phyloP scores from a whole-genome alignment of 1,284 basidiomycete species.

The Puccinia horiana region DNA sequence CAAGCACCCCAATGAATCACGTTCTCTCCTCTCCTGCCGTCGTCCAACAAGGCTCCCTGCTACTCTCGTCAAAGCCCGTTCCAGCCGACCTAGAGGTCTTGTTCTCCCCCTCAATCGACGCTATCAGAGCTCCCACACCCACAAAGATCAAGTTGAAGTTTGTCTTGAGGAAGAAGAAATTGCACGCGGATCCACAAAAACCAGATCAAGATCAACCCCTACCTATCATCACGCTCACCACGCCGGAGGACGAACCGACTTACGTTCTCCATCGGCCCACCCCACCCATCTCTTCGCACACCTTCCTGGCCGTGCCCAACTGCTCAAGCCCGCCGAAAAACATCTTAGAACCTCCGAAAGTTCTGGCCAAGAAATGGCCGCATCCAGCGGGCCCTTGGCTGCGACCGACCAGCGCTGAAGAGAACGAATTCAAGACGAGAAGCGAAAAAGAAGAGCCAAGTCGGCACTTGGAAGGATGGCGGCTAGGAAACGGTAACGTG shows the following conservation, averaged over 20 bases:
- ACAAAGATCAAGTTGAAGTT: not conserved
- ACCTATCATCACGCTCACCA: conserved; percentile 38
- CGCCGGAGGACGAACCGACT: conserved; percentile 14
- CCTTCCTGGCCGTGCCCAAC: conserved; percentile 23
- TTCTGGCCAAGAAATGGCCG: conserved; percentile 10
- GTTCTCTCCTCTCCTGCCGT: not conserved
- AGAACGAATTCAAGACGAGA: not conserved
- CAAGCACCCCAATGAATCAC: not conserved
- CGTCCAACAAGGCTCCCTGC: not conserved
- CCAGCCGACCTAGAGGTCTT: conserved; percentile 4
- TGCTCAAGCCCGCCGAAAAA: not conserved
- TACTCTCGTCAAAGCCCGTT: not conserved
- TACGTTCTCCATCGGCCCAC: conserved; percentile 33
- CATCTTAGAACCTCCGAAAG: not conserved
- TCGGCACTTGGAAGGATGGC: conserved; percentile 6
- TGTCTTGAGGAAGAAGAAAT: conserved; percentile 5
- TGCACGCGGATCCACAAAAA: not conserved
- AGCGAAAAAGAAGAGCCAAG: not conserved
- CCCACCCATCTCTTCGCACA: conserved; percentile 1
- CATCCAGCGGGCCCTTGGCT: conserved; percentile 43
- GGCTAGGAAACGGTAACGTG: conserved; percentile 20
- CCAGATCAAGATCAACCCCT: not conserved
- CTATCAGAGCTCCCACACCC: not conserved
- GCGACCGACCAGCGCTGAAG: conserved; percentile 13
- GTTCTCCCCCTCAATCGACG: conserved; percentile 4